Conservation (phyloP, 2,329 filamentous ascomycete genomes). For the Fusarium neocosmosporiellum region DNA sequence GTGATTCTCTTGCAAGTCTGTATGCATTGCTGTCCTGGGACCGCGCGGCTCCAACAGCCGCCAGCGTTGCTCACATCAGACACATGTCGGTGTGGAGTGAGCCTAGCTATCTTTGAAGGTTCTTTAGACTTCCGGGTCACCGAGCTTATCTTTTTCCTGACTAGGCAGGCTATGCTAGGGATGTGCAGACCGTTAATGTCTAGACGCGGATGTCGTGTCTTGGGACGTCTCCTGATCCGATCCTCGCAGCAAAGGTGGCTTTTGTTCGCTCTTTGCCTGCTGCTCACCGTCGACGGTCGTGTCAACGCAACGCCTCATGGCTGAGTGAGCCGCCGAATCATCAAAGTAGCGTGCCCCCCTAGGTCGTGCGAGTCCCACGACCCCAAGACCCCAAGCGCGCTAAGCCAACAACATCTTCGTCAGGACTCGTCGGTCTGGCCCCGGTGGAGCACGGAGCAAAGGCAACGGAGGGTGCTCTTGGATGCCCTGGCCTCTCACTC, state of each 20-base stretch:
- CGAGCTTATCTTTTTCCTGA: background rate
- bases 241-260: slow-evolving; percentile 16
- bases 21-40: background rate
- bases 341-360: slow-evolving; percentile 7
- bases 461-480: slow-evolving; percentile 19
- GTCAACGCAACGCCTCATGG: slow-evolving; percentile 1
- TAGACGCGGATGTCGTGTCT: slow-evolving; percentile 18
- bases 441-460: slow-evolving; percentile 30
- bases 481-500: slow-evolving; percentile 12
- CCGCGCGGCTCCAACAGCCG: background rate
- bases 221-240: slow-evolving; percentile 18
- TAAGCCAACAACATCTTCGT: slow-evolving; percentile 32
- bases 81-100: background rate
- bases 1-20: background rate
- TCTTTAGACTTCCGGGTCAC: background rate
- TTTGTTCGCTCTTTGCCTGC: background rate
- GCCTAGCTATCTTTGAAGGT: background rate
- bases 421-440: slow-evolving; percentile 30
- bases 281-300: slow-evolving; percentile 3
- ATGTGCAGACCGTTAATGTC: slow-evolving; percentile 14
- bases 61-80: background rate
- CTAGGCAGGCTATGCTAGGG: slow-evolving; percentile 4
- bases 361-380: background rate
- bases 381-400: slow-evolving; percentile 24
- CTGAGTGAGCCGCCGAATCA: background rate